phyloP scores from a whole-genome alignment of 2,329 filamentous ascomycete genomes.

The Xylaria sp. region DNA sequence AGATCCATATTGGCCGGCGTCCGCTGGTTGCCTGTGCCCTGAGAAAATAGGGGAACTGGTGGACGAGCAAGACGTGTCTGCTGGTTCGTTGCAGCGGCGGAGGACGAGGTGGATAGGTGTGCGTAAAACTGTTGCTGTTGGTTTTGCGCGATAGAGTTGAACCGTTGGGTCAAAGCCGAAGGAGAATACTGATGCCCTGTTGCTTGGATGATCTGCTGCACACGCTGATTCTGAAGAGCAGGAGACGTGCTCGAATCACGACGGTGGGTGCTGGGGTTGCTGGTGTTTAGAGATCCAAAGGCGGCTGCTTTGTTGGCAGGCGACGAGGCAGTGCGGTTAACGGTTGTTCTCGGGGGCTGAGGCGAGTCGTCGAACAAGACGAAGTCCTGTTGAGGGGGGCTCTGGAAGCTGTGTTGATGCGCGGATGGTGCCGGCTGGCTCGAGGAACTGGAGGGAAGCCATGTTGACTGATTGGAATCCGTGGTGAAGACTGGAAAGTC shows the following conservation, averaged over 20 bases:
- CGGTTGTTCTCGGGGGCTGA: slow-evolving; percentile 56
- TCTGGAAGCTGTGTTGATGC: slow-evolving; percentile 65
- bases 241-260: slow-evolving; percentile 60
- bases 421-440: slow-evolving; percentile 72
- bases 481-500: slow-evolving; percentile 83
- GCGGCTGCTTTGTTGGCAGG: slow-evolving; percentile 58
- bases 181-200: slow-evolving; percentile 65
- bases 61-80: slow-evolving; percentile 67
- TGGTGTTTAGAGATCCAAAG: slow-evolving; percentile 54
- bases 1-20: slow-evolving; percentile 63
- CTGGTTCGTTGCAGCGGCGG: slow-evolving; percentile 67
- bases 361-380: slow-evolving; percentile 75
- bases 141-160: slow-evolving; percentile 63
- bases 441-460: slow-evolving; percentile 76
- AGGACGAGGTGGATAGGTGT: slow-evolving; percentile 69
- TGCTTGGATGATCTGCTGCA: slow-evolving; percentile 69
- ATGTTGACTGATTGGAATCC: slow-evolving; percentile 81
- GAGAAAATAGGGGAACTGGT: slow-evolving; percentile 77
- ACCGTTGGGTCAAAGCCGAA: slow-evolving; percentile 67
- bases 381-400: slow-evolving; percentile 76
- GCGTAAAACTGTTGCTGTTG: slow-evolving; percentile 71
- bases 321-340: slow-evolving; percentile 57
- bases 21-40: slow-evolving; percentile 65
- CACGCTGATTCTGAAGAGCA: slow-evolving; percentile 67
- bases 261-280: slow-evolving; percentile 43